Evolutionary conservation across 2,329 filamentous ascomycete genomes (phyloP).

Genomic region (Calonectria ilicicola): DNA sequence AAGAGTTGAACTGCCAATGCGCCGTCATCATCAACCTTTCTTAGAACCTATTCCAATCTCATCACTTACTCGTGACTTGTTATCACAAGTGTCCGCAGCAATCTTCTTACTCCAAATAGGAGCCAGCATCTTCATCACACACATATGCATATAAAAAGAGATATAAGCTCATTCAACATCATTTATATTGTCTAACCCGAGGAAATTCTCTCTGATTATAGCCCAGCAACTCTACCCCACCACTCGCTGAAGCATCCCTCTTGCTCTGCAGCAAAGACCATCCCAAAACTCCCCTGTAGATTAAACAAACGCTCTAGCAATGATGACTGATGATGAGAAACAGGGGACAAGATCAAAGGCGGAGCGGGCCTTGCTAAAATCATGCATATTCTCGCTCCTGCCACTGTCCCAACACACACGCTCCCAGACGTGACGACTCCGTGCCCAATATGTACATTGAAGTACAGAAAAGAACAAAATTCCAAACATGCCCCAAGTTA

Average conservation of each 20-base stretch:
- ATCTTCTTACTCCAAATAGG: background rate
- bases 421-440: constrained; percentile 26
- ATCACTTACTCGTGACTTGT: background rate
- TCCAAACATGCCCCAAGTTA: constrained; percentile 20
- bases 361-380: constrained; percentile 10
- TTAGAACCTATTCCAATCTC: background rate
- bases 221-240: constrained; percentile 14
- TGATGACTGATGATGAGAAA: constrained; percentile 34
- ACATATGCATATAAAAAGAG: background rate
- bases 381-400: constrained; percentile 23
- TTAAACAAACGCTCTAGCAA: constrained; percentile 40
- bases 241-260: constrained; percentile 4
- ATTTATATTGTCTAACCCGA: constrained; percentile 1
- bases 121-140: background rate
- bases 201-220: constrained; percentile 15
- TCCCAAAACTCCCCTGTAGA: constrained; percentile 42
- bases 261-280: constrained; percentile 1
- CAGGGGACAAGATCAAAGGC: constrained; percentile 23
- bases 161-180: background rate
- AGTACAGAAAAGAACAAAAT: constrained; percentile 22
- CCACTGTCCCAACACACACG: constrained; percentile 31
- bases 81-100: background rate
- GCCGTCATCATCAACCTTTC: background rate
- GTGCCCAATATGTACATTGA: constrained; percentile 41
- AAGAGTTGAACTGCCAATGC: too few relatives aligned